Conservation (phyloP, 441 rosid species). For the Euphorbia celastroides region DNA sequence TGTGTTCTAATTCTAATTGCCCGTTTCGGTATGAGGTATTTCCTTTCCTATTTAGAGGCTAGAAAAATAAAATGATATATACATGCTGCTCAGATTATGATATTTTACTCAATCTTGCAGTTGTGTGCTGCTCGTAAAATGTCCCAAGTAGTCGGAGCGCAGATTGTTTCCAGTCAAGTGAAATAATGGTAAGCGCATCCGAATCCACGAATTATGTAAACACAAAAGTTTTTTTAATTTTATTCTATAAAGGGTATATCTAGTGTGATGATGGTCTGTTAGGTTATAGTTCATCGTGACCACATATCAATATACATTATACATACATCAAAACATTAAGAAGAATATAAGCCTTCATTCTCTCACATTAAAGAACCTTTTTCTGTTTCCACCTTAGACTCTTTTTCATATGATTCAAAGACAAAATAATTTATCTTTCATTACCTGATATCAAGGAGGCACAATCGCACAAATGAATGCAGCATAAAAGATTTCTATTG, state of each 20-base stretch:
- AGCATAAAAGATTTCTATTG: background rate
- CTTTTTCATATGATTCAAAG: background rate
- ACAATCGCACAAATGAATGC: background rate
- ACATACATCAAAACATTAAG: no score
- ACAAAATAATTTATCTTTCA: no score
- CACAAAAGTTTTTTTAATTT: background rate
- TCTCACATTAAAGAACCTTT: background rate
- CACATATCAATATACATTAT: background rate
- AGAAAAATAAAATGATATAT: background rate
- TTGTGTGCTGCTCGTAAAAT: constrained; percentile 81
- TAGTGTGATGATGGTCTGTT: background rate
- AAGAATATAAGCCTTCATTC: no score
- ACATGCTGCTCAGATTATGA: constrained; percentile 6
- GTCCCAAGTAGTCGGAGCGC: constrained; percentile 82
- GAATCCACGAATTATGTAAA: background rate
- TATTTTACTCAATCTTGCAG: constrained; percentile 29
- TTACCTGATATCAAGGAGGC: no score
- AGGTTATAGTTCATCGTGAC: background rate
- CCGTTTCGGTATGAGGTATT: constrained; percentile 82
- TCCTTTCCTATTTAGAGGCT: no score
- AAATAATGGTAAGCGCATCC: constrained; percentile 52
- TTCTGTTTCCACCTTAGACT: background rate
- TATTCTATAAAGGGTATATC: background rate
- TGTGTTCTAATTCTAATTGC: constrained; percentile 61
- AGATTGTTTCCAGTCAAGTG: constrained; percentile 78